These are phyloP conservation scores for Rossbeevera mucosa DNA, from an alignment of 768 basidiomycete species.

Conservation along the genomic window DNA sequence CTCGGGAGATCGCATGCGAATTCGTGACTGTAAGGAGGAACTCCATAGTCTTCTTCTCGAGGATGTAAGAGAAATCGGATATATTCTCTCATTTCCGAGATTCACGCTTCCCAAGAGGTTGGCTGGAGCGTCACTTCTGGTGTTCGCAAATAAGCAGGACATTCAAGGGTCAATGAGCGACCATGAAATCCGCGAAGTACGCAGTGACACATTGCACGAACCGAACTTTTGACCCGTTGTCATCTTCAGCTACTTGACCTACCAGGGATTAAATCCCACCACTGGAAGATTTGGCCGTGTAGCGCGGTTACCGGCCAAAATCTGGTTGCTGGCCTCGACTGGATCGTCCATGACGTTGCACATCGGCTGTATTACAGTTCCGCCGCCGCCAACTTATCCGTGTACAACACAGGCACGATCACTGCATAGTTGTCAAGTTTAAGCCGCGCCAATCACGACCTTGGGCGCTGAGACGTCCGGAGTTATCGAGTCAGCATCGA, in stretches of 20 bases:
- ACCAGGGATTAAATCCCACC: conserved; percentile 75
- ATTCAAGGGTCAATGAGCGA: conserved; percentile 81
- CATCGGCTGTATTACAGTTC: conserved; percentile 81
- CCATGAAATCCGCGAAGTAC: conserved; percentile 76
- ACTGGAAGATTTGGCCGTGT: conserved; percentile 88
- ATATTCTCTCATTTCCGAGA: conserved; percentile 8
- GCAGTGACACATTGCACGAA: conserved; percentile 24
- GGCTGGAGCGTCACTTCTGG: conserved; percentile 90
- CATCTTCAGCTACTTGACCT: conserved; percentile 70
- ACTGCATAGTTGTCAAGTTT: conserved; percentile 1
- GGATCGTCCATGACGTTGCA: conserved; percentile 89
- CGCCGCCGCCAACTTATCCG: conserved; percentile 11
- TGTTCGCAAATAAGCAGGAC: conserved; percentile 99
- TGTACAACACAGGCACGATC: conserved; percentile 1
- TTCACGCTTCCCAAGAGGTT: conserved; percentile 56
- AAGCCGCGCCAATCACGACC: conserved; percentile 5
- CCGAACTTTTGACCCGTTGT: conserved; percentile 6
- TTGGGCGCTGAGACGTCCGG: conserved; percentile 9
- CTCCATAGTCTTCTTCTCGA: conserved; percentile 81
- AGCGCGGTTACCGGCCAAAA: conserved; percentile 89
- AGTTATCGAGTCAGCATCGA: conserved; percentile 4
- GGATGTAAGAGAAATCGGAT: conserved; percentile 59
- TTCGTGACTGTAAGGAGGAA: conserved; percentile 86
- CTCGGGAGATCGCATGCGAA: conserved; percentile 85
- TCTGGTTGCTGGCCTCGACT: conserved; percentile 80